These are phyloP conservation scores for Penicillium parvum DNA, from an alignment of 495 filamentous ascomycete species.

Conservation along the genomic window DNA sequence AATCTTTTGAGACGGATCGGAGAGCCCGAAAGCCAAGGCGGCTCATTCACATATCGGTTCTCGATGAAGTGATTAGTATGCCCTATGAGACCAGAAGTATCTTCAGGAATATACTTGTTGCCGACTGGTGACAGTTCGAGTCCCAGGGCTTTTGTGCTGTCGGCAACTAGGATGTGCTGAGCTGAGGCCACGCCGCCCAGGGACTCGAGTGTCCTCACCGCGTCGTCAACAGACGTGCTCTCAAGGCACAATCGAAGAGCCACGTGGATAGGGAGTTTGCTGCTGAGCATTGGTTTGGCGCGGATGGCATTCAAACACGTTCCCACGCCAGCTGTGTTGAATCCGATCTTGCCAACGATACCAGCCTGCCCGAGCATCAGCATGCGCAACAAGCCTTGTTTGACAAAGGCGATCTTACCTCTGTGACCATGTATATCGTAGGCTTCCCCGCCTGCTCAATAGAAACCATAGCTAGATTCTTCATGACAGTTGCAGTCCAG, in stretches of 20 bases:
- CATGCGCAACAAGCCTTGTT: too few relatives aligned
- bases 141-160: slow-evolving; percentile 48
- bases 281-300: slow-evolving; percentile 51
- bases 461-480: slow-evolving; percentile 52
- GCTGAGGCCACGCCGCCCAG: slow-evolving; percentile 55
- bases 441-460: slow-evolving; percentile 48
- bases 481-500: slow-evolving; percentile 43
- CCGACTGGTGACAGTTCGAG: slow-evolving; percentile 56
- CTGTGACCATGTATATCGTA: slow-evolving; percentile 45
- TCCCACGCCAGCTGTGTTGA: slow-evolving; percentile 59
- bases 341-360: slow-evolving; percentile 66
- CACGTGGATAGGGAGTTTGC: slow-evolving; percentile 58
- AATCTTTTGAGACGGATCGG: slow-evolving; percentile 45
- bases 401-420: slow-evolving; percentile 17
- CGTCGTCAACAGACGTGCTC: slow-evolving; percentile 45
- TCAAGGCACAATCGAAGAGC: slow-evolving; percentile 59
- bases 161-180: slow-evolving; percentile 59
- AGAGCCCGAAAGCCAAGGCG: slow-evolving; percentile 53
- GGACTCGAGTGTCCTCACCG: slow-evolving; percentile 43
- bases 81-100: slow-evolving; percentile 43
- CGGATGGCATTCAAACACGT: slow-evolving; percentile 62
- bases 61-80: slow-evolving; percentile 64
- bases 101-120: slow-evolving; percentile 45
- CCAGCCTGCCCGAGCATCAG: slow-evolving; percentile 48
- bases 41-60: slow-evolving; percentile 45